Percentiles rank a stretch among this genome's conserved stretches.
Conservation (phyloP, 78 protist species). For the Diacronema lutheri region DNA sequence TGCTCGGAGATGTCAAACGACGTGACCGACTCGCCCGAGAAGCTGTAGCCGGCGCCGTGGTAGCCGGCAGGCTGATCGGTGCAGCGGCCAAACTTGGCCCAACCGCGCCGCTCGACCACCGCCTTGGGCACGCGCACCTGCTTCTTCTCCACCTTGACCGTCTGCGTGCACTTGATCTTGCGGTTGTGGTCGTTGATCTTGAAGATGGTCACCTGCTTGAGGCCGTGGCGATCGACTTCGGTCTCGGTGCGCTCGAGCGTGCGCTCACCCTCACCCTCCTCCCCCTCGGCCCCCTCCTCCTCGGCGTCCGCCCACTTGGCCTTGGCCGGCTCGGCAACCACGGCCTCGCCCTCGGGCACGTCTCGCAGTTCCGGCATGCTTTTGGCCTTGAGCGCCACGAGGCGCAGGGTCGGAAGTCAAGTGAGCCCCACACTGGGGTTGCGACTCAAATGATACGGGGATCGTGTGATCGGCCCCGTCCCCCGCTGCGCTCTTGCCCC, state of each 20-base stretch:
- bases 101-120: background rate
- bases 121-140: background rate
- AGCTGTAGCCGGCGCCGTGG: background rate
- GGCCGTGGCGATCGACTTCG: background rate
- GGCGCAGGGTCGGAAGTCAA: too few relatives aligned
- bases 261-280: slow-evolving; percentile 51
- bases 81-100: background rate
- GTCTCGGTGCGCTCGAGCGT: background rate
- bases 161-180: background rate
- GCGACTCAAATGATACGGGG: too few relatives aligned
- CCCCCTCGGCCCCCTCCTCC: slow-evolving; percentile 47
- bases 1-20: background rate
- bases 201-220: background rate
- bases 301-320: slow-evolving; percentile 38
- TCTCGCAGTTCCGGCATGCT: too few relatives aligned
- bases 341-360: too few relatives aligned
- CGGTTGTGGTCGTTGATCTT: background rate
- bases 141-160: background rate
- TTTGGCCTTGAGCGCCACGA: too few relatives aligned
- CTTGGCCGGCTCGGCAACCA: slow-evolving; percentile 69
- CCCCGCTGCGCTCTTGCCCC: too few relatives aligned
- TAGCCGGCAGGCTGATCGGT: background rate
- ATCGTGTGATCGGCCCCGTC: too few relatives aligned
- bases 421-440: too few relatives aligned
- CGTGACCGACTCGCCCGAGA: background rate